These are phyloP conservation scores for Chaetomium cochliodes DNA, from an alignment of 495 filamentous ascomycete genomes.

Conservation along the genomic window DNA sequence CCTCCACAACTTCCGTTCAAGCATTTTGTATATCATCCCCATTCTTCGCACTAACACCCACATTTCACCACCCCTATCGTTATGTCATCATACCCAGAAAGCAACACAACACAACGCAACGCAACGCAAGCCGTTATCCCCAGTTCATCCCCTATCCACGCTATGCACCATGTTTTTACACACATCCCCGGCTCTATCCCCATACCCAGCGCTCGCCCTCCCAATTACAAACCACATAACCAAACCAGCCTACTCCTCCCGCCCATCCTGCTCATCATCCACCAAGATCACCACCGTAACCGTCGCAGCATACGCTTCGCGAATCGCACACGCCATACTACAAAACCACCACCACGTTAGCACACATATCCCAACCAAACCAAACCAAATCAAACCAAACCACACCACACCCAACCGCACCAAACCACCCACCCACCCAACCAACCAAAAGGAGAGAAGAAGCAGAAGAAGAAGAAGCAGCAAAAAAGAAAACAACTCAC, in stretches of 20 bases:
- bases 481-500: conserved; percentile 39
- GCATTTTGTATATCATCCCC: not conserved
- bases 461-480: not conserved
- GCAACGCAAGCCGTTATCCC: not conserved
- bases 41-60: not conserved
- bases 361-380: not conserved
- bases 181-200: not conserved
- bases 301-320: conserved; percentile 68
- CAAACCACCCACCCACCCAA: no score
- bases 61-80: not conserved
- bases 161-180: not conserved
- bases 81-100: not conserved
- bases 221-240: not conserved
- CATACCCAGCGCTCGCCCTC: not conserved
- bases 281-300: conserved; percentile 67
- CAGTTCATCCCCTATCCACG: not conserved
- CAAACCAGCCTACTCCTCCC: conserved; percentile 18
- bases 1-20: not conserved
- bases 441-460: no score
- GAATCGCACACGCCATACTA: conserved; percentile 65
- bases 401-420: no score
- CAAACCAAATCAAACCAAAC: not conserved
- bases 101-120: not conserved
- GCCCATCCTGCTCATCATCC: conserved; percentile 33
- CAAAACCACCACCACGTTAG: conserved; percentile 13